Percentiles rank a stretch among this genome's conserved stretches.
Evolutionary conservation across 257 asterid genomes (phyloP).

Genomic region (Nicotiana otophora): DNA sequence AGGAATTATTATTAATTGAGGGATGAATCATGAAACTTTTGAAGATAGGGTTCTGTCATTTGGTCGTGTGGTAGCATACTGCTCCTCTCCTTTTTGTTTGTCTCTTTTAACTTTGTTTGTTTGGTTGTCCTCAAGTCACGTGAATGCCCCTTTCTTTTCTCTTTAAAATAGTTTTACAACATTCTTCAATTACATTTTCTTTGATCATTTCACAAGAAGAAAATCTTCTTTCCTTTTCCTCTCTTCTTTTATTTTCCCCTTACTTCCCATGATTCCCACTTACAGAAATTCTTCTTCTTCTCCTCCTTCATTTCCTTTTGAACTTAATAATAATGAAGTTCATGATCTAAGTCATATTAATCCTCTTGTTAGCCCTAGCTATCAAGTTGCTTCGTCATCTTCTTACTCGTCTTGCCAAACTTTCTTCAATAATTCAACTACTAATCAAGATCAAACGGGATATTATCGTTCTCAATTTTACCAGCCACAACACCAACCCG

Average conservation of each 20-base stretch:
- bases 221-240: neutral
- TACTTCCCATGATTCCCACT: constrained; percentile 21
- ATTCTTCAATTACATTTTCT: neutral
- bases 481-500: constrained; percentile 27
- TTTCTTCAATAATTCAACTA: constrained; percentile 35
- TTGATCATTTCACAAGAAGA: neutral
- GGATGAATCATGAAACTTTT: constrained; percentile 5
- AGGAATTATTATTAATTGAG: neutral
- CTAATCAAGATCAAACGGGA: constrained; percentile 35
- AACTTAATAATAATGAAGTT: constrained; percentile 24
- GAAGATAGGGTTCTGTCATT: constrained; percentile 73
- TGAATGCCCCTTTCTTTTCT: constrained; percentile 38
- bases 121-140: constrained; percentile 53
- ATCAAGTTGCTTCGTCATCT: constrained; percentile 35
- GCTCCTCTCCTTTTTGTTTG: constrained; percentile 47
- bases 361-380: constrained; percentile 18
- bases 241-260: neutral
- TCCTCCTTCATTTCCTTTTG: constrained; percentile 32
- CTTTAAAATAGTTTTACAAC: constrained; percentile 2
- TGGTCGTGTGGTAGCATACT: constrained; percentile 90
- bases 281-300: constrained; percentile 28
- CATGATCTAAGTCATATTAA: neutral
- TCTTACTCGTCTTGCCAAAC: constrained; percentile 14
- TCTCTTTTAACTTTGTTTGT: constrained; percentile 47
- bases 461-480: constrained; percentile 22